These are phyloP conservation scores for Nyssa sinensis DNA, from an alignment of 148 eudicot species.

Conservation along the genomic window DNA sequence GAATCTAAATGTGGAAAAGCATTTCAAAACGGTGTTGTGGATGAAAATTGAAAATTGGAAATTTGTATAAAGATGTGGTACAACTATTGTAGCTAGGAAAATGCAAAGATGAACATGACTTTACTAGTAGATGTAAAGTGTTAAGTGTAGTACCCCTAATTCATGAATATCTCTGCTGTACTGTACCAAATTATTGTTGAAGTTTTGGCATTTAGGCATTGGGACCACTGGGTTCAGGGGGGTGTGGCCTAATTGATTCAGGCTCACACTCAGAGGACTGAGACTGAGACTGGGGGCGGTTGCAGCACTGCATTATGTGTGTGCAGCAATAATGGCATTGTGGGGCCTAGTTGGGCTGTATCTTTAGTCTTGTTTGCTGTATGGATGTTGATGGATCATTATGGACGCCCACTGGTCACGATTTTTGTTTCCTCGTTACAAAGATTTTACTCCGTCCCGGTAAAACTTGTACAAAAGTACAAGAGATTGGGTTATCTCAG, in stretches of 20 bases:
- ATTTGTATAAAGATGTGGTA: slow-evolving; percentile 30
- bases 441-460: no score
- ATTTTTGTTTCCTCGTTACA: no score
- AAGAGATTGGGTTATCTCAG: no score
- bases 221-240: slow-evolving; percentile 8
- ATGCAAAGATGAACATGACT: background rate
- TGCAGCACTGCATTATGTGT: background rate
- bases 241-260: background rate
- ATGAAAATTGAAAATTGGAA: background rate
- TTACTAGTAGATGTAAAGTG: background rate
- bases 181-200: slow-evolving; percentile 14
- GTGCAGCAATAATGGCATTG: background rate
- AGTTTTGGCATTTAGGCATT: slow-evolving; percentile 7
- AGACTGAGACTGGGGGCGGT: no score
- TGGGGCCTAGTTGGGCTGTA: background rate
- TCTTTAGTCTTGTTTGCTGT: no score
- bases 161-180: slow-evolving; percentile 10
- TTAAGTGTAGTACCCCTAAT: slow-evolving; percentile 11
- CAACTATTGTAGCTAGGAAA: slow-evolving; percentile 20
- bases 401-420: no score
- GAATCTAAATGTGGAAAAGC: background rate
- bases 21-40: background rate
- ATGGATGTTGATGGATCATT: no score
- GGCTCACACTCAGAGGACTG: background rate
- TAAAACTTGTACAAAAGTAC: no score